Evolutionary conservation across 805 yeast species (phyloP), one percentile per base, ranked within the genome.

Genomic region (Blastobotrys chiropterorum): DNA sequence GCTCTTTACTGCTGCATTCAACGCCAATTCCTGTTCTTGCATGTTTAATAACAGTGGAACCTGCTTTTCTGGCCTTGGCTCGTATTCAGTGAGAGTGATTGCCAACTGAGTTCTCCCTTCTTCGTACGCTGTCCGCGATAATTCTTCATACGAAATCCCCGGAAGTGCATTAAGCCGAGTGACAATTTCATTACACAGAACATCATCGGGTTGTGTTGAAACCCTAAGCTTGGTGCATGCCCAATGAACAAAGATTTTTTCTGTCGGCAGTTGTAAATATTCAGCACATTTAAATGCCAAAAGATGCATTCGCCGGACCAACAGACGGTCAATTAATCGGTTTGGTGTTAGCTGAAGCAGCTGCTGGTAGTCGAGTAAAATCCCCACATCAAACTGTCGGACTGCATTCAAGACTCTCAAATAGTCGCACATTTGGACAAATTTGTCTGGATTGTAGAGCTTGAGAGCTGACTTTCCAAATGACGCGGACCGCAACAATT

Each of bases 41-140:
- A 87, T 82, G 19, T 79, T 81, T 20, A 89, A 64, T 38, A 88
- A 73, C 47, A 84, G 72, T 8, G 81, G 77, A 0, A 89, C 78
- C 56, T 85, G 86, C 52, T 78, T 75, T 4, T 74, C 70, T 0
- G 85, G 76, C 13, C 70, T 61, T 1, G 86, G 83, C 62, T 94
- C 98, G 53, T 81, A 67, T 47, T 81, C 76, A 11, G 86, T 73
- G n/a, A 94, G 66, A 44, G 76, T 71, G 50, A 83, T 79, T 38
- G 96, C 84, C 19, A 94, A 68, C 20, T 75, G 72, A 8, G 77
- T 65, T 22, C 98, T 73, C 1, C 98, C 98, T 66, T 92, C 97
- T 60, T 84, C 83, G 59, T 77, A 79, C 0, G 96, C 94, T 15
- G 79, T 74, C 6, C 73, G 70, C 0, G 88, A 81, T 22, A 89